Evolutionary conservation across 1,284 basidiomycete species (phyloP), one percentile per base, ranked within the genome.

Genomic region (Pseudozyma thailandica): DNA sequence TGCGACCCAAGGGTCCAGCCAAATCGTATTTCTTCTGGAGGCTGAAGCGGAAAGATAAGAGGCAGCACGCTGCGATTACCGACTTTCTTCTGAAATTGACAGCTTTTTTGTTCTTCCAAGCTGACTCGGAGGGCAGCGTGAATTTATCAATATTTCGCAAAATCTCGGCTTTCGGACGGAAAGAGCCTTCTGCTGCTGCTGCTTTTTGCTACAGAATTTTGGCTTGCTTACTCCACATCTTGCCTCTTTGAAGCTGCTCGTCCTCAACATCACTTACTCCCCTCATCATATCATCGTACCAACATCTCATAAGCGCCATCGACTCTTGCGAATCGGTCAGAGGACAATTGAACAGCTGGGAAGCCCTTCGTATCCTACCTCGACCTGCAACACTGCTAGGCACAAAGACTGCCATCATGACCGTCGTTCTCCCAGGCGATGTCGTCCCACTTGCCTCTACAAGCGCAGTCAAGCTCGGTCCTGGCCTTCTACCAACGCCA

Each of bases 351-450:
- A n/a, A n/a, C n/a, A n/a, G n/a, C n/a, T n/a, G n/a, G n/a, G n/a
- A n/a, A n/a, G n/a, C n/a, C n/a, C n/a, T n/a, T n/a, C n/a, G n/a
- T n/a, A n/a, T n/a, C n/a, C 18, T 21, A 23, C 8, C 20, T 41
- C 15, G 15, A 35, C n/a, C 20, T 41, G 12, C 31, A 33, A 16
- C 31, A 33, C 31, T 33, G n/a, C n/a, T n/a, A n/a, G n/a, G n/a
- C n/a, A n/a, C n/a, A n/a, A 33, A 33, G 31, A 33, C n/a, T 4
- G 31, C n/a, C 39, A 41, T 15, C 8, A 79, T 79, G 76, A 66
- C 71, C 9, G 44, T 73, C 25, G 55, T 80, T 2, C 62, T 80
- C 7, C 78, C 78, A 0, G 78, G 78, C 8, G 78, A 80, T 35
- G 48, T 62, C 4, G 43, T 80, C 28, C 47, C 59, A 13, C 18